Evolutionary conservation across 345 rosid genomes (phyloP), one percentile per base, ranked within the genome.

Genomic region (Ailanthus altissimus): DNA sequence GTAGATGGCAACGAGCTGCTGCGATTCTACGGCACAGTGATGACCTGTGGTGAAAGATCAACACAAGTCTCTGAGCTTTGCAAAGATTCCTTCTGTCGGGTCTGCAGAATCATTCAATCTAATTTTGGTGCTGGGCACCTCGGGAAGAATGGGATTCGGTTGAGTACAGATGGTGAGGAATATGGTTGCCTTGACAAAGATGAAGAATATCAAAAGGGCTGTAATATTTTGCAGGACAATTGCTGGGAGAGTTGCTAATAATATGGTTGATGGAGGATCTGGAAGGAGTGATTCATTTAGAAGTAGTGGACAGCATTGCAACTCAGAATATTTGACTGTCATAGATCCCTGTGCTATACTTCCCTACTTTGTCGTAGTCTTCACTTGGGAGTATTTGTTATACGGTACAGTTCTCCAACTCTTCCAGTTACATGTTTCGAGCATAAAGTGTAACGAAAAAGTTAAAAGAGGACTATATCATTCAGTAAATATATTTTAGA

Each of bases 1-100:
- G 89, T 84, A 0, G 90, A 88, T 72, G 90, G 90, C 18, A 83
- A 88, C 7, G 89, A 86, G 79, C 80, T 86, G 45, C 70, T 85
- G 54, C 78, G 70, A 40, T 88, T 90, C 83, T 86, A 79, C 4
- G 83, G 94, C 72, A 85, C 88, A 2, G 80, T 85, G 32, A 80
- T 86, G 74, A 80, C 86, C 25, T 88, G 90, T 46, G 59, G 83
- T 75, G 42, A 74, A 51, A 79, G 78, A 43, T 40, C 70, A 6
- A 64, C 50, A 50, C 75, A 26, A n/a, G 83, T 80, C 64, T 64
- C 82, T 14, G 81, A 82, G 77, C 79, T 75, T 15, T 82, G 89
- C 45, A 76, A 76, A 40, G 83, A 87, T 75, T 84, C 81, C 3
- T 58, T 80, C 60, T 88, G 90, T 71, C 12, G 84, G 54, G 80